These are phyloP conservation scores for Entophlyctis helioformis DNA, from an alignment of 192 early-diverging fungal species.

Conservation along the genomic window DNA sequence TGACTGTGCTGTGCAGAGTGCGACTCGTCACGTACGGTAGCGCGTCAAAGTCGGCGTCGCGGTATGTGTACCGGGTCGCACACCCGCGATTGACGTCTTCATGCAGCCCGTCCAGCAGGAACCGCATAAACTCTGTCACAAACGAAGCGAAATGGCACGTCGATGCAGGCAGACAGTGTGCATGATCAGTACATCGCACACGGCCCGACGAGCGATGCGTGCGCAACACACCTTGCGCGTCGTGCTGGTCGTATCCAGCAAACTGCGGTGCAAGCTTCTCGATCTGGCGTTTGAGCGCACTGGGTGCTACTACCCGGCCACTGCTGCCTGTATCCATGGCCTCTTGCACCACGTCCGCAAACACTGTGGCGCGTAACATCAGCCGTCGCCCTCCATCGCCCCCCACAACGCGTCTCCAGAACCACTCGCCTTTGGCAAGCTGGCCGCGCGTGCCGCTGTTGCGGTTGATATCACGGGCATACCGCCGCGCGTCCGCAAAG, in stretches of 20 bases:
- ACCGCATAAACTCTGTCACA: conserved; percentile 31
- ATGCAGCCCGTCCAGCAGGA: conserved; percentile 35
- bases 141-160: neutral
- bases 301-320: conserved; percentile 60
- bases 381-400: too few species aligned
- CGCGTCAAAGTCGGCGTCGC: too few species aligned
- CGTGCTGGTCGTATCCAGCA: conserved; percentile 47
- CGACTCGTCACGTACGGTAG: too few species aligned
- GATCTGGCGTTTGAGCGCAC: conserved; percentile 60
- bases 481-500: too few species aligned
- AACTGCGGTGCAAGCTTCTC: conserved; percentile 69
- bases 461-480: conserved; percentile 21
- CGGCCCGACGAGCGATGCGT: neutral
- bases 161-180: conserved; percentile 17
- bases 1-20: conserved; percentile 13
- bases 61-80: too few species aligned
- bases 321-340: neutral
- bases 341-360: conserved; percentile 13
- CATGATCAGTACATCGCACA: conserved; percentile 11
- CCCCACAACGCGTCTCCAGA: too few species aligned
- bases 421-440: conserved; percentile 17
- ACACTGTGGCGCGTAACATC: too few species aligned
- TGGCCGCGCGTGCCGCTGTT: conserved; percentile 22
- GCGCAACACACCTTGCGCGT: neutral
- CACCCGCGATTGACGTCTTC: conserved; percentile 41